Evolutionary conservation across 2,329 filamentous ascomycete species (phyloP), one percentile per base, ranked within the genome.

Genomic region (Onygena corvina): DNA sequence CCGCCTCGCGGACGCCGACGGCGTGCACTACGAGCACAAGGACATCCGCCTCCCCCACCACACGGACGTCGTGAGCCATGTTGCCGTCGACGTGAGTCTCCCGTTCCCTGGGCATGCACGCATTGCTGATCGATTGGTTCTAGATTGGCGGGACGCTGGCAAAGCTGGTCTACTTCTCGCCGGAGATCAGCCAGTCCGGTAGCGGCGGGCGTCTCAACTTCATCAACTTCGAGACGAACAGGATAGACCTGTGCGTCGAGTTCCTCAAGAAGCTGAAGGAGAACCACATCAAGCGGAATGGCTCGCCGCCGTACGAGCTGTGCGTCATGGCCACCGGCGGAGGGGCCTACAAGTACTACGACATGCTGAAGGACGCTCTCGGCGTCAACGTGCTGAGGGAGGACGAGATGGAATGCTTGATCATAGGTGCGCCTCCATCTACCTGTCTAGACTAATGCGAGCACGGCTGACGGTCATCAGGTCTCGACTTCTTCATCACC

Each of bases 381-480:
- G 85, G 85, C 11, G 86, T 94, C 1, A 84, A 95, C 62, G 88
- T 98, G 16, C 73, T 89, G 59, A 76, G 88, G 36, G 92, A 96
- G 67, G 92, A 98, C 61, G 92, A 98, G 70, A 98, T 98, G 92
- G 88, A 94, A 66, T 98, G 92, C 63, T 71, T 98, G 51, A 98
- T 98, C 55, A 92, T 92, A 60, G 88, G 86, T 88, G 66, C 56
- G 72, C 56, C 27, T n/a, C 20, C 35, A 6, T 36, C 25, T 25
- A 12, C 21, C 18, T 5, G 20, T 18, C 21, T n/a, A 30, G 47
- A 50, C 56, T 50, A 50, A 35, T 44, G 8, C 11, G 23, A 9
- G 23, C 27, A 53, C 58, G n/a, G n/a, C n/a, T n/a, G n/a, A n/a
- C n/a, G n/a, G n/a, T n/a, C n/a, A n/a, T n/a, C n/a, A 87, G 88